These are phyloP conservation scores for Rhynchospora breviuscula DNA, from an alignment of 176 grass and related monocot genomes.

Conservation along the genomic window DNA sequence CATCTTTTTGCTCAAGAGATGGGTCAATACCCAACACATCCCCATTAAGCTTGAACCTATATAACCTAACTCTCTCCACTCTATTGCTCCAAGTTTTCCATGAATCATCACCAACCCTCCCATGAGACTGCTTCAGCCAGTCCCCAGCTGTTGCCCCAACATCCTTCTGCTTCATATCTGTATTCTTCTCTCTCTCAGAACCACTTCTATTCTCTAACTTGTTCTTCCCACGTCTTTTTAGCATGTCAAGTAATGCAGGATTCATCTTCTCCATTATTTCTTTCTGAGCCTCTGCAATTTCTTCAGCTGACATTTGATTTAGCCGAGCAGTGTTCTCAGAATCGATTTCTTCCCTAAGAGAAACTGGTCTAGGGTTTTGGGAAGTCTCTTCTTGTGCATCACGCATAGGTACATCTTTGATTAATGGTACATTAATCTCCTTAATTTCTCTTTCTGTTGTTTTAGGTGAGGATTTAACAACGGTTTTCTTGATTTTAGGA, in stretches of 20 bases:
- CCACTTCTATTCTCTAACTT: constrained; percentile 32
- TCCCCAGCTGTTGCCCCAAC: constrained; percentile 22
- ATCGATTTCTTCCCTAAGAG: constrained; percentile 52
- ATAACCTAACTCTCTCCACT: constrained; percentile 61
- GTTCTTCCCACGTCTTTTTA: constrained; percentile 44
- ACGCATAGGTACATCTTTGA: constrained; percentile 2
- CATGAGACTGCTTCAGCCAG: constrained; percentile 26
- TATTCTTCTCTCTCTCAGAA: constrained; percentile 23
- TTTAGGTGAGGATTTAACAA: constrained; percentile 19
- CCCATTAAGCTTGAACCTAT: constrained; percentile 80
- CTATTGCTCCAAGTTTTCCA: constrained; percentile 88
- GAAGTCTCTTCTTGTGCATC: constrained; percentile 21
- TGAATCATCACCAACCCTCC: constrained; percentile 34
- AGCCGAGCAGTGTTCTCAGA: constrained; percentile 62
- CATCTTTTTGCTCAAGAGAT: constrained; percentile 41
- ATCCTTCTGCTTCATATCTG: constrained; percentile 26
- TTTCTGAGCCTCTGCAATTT: constrained; percentile 68
- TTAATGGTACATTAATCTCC: neutral
- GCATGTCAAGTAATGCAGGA: constrained; percentile 55
- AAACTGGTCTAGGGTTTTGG: constrained; percentile 18
- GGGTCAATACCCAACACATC: constrained; percentile 51
- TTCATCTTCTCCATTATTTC: constrained; percentile 85
- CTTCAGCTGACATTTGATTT: constrained; percentile 67
- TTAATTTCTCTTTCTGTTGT: constrained; percentile 6
- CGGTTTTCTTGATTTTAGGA: constrained; percentile 31